Base-by-base conservation (phyloP, 1,284 basidiomycete genomes). In the Boletellus deceptivus region DNA sequence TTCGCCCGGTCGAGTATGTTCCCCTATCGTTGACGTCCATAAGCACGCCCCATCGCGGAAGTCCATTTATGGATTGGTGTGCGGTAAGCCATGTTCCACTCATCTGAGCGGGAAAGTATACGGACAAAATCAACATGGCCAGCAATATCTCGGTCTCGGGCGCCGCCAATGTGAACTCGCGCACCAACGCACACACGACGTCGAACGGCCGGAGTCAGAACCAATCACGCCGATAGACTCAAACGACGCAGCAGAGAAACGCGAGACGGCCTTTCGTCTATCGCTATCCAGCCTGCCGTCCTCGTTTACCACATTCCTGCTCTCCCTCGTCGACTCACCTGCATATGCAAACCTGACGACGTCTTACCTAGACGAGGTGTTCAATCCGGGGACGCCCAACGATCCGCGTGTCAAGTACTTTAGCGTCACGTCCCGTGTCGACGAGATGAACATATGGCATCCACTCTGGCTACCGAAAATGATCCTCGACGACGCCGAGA, bases 31-130 rank as follows among this genome's bases (percentile, higher is more conserved):
- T 99, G 53, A 98, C 92, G 0, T 92, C 89, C 16, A 82, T 99
- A 56, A 88, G 87, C 41, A 98, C 97, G 0, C 97, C 97, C 16
- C 97, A 99, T 70, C 82, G 91, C 24, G 96, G 96, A 24, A 94
- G 91, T 60, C 94, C 96, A 0, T 98, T 99, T 70, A 99, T 99
- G 97, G 94, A 98, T 71, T 99, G 96, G 96, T 98, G 96, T 73
- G 79, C 80, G 46, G 90, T 89, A 64, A 60, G 85, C 75, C 38
- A 43, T 22, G 29, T 48, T 53, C 35, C 25, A 20, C 49, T 39
- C 53, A 40, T 48, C 11, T 55, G 33, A 2, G 14, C 9, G 25
- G 36, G 54, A 48, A 37, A 18, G 44, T 48, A 52, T 39, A 49
- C 59, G 52, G 53, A 68, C 46, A 27, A 46, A 22, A 39, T 43